phyloP scores from a whole-genome alignment of 441 rosid genomes.

The Corymbia citriodora region DNA sequence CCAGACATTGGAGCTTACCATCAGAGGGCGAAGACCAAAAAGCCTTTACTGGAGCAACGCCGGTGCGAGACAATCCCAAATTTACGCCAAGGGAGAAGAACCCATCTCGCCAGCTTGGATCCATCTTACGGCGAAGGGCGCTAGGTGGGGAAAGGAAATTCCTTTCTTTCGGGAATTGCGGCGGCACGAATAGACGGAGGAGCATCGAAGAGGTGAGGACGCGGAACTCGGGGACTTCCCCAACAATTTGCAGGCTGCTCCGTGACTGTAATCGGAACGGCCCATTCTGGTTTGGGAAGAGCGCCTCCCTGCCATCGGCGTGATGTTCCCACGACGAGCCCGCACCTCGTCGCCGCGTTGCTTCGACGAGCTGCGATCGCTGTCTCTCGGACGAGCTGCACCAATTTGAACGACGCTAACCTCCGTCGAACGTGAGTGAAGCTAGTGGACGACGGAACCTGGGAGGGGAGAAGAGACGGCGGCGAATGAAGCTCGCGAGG shows the following conservation, averaged over 20 bases:
- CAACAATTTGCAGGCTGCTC: rapidly evolving
- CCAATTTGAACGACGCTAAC: background rate
- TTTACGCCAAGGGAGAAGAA: conserved; percentile 74
- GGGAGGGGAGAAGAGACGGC: background rate
- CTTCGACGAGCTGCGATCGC: background rate
- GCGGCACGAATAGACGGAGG: background rate
- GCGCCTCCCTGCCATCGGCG: background rate
- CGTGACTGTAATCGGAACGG: background rate
- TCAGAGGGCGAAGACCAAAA: conserved; percentile 46
- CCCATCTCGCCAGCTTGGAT: conserved; percentile 66
- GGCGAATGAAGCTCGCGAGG: background rate
- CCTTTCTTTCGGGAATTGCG: conserved; percentile 4
- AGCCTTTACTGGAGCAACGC: conserved; percentile 83
- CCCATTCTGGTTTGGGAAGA: background rate
- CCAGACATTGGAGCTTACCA: conserved; percentile 19
- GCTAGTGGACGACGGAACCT: background rate
- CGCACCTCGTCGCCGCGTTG: background rate
- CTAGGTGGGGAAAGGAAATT: conserved; percentile 41
- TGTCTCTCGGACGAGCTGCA: background rate
- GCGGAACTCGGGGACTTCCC: background rate
- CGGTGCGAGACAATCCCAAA: conserved; percentile 68
- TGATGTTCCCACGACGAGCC: background rate
- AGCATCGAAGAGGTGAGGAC: background rate
- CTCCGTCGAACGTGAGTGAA: background rate
- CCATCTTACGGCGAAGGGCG: conserved; percentile 52